Percentiles rank a stretch among this genome's conserved stretches.
Evolutionary conservation across 2,329 filamentous ascomycete species (phyloP).

Genomic region (Plectosphaerella sp.): DNA sequence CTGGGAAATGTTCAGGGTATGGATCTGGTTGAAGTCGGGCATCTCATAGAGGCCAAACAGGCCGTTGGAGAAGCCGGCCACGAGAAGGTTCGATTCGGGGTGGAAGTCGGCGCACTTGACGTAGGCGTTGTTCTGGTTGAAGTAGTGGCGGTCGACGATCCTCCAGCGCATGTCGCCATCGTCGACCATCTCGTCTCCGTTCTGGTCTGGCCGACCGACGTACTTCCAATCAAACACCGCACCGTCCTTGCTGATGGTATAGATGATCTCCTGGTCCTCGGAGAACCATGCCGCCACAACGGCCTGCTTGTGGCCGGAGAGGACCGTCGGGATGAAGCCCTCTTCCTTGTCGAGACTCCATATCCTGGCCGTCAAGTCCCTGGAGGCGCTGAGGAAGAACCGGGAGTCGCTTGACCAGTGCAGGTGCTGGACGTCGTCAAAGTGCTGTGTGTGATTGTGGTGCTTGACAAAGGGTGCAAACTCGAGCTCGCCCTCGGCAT

Average conservation of each 20-base stretch:
- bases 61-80: constrained; percentile 92
- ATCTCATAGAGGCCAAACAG: constrained; percentile 93
- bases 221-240: constrained; percentile 94
- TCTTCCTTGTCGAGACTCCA: constrained; percentile 90
- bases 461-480: constrained; percentile 93
- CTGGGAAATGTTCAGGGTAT: constrained; percentile 89
- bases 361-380: constrained; percentile 87
- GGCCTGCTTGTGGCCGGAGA: constrained; percentile 85
- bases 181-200: constrained; percentile 55
- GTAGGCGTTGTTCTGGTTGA: constrained; percentile 84
- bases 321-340: constrained; percentile 81
- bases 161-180: constrained; percentile 78
- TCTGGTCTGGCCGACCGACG: constrained; percentile 51
- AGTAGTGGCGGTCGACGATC: constrained; percentile 87
- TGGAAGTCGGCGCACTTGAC: constrained; percentile 92
- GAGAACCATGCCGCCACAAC: constrained; percentile 98
- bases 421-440: constrained; percentile 78
- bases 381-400: constrained; percentile 89
- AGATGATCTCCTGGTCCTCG: constrained; percentile 89
- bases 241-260: constrained; percentile 96
- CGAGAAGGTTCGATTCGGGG: constrained; percentile 80
- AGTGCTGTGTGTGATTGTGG: constrained; percentile 81
- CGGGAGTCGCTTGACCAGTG: constrained; percentile 96
- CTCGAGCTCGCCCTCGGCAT: constrained; percentile 76
- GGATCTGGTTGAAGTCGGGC: constrained; percentile 92